These are phyloP conservation scores for Skeletonema grethae DNA, from an alignment of 108 stramenopile genomes.

Conservation along the genomic window DNA sequence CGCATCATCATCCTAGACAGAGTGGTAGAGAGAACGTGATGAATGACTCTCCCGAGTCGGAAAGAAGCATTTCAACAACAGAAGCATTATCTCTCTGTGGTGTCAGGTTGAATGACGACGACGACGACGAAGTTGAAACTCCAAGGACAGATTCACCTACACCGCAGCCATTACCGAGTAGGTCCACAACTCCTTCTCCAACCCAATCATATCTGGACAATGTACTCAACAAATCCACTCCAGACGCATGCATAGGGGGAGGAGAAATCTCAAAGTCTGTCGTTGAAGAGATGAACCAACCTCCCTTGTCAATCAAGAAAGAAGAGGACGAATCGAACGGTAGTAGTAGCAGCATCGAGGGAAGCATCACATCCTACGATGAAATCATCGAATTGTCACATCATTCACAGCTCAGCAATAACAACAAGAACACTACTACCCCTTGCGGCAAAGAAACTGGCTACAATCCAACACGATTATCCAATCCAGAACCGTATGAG, in stretches of 20 bases:
- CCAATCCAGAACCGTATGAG: conserved; percentile 12
- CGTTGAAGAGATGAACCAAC: no score
- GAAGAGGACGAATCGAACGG: no score
- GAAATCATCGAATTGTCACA: conserved; percentile 8
- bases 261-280: no score
- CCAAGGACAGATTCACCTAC: background rate
- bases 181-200: background rate
- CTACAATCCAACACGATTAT: conserved; percentile 2
- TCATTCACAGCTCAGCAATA: no score
- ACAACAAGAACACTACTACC: no score
- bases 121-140: background rate
- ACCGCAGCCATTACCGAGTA: background rate
- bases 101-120: background rate
- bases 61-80: background rate
- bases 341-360: background rate
- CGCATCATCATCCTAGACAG: background rate
- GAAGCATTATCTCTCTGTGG: background rate
- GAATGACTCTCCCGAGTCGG: background rate
- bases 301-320: no score
- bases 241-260: background rate
- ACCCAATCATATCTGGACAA: background rate
- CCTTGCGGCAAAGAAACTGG: background rate
- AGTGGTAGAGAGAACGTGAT: background rate
- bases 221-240: background rate
- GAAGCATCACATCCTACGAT: conserved; percentile 26